These are phyloP conservation scores for Nakazawaea ambrosiae DNA, from an alignment of 805 yeast genomes.

Conservation along the genomic window DNA sequence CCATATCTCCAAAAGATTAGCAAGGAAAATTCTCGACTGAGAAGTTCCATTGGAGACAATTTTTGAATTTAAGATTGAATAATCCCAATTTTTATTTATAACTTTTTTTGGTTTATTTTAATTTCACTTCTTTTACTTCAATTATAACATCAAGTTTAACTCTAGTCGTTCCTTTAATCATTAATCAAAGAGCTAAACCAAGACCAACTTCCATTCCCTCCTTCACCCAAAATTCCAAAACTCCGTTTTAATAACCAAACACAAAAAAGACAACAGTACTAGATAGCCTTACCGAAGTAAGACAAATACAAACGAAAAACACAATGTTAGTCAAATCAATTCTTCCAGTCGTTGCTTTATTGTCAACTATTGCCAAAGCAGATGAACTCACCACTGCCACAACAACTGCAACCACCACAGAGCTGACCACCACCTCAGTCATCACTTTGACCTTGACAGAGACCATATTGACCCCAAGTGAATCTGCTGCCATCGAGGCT, in stretches of 20 bases:
- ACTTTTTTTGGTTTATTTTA: too few species aligned
- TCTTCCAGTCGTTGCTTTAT: slow-evolving; percentile 15
- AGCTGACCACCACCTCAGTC: slow-evolving; percentile 31
- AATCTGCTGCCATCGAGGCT: slow-evolving; percentile 26
- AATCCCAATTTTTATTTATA: too few species aligned
- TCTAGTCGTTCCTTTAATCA: slow-evolving; percentile 9
- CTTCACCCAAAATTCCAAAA: too few species aligned
- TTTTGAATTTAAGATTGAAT: too few species aligned
- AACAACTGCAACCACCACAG: slow-evolving; percentile 9
- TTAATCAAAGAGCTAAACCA: background rate
- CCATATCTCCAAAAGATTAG: too few species aligned
- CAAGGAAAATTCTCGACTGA: too few species aligned
- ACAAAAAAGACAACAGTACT: background rate
- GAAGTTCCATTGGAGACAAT: too few species aligned
- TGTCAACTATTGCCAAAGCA: slow-evolving; percentile 19
- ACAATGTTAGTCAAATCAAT: slow-evolving; percentile 22
- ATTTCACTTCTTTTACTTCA: too few species aligned
- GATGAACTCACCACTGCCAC: slow-evolving; percentile 15
- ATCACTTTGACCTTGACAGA: slow-evolving; percentile 39
- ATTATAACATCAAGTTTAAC: slow-evolving; percentile 6
- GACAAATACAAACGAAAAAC: too few species aligned
- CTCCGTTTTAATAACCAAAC: background rate
- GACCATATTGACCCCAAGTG: slow-evolving; percentile 39
- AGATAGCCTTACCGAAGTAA: slow-evolving; percentile 2
- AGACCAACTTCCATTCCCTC: too few species aligned